A percentile compares a stretch with the other conserved stretches of the same genome.
Conservation (phyloP, 257 asterid genomes). For the Striga asiatica region DNA sequence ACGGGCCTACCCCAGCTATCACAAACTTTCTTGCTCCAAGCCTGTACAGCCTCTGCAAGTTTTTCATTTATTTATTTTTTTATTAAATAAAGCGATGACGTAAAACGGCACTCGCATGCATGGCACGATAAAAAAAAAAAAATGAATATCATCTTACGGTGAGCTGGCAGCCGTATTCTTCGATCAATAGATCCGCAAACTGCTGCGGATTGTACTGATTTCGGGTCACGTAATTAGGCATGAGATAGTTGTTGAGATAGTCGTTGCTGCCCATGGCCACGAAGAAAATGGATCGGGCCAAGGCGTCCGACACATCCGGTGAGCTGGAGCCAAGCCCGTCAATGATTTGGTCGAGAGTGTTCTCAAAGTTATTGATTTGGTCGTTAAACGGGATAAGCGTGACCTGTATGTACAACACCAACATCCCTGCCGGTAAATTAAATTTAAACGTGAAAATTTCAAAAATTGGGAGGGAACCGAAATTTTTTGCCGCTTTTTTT, state of each 20-base stretch:
- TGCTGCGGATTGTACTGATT: slow-evolving; percentile 58
- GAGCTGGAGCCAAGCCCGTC: slow-evolving; percentile 39
- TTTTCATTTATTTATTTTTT: no score
- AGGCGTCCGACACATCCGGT: slow-evolving; percentile 36
- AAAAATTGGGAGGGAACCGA: no score
- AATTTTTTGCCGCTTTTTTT: no score
- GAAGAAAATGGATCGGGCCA: slow-evolving; percentile 53
- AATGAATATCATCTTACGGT: slow-evolving; percentile 53
- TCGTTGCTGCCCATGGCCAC: slow-evolving; percentile 97
- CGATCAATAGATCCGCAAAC: slow-evolving; percentile 52
- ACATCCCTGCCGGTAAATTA: no score
- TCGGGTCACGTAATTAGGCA: slow-evolving; percentile 65
- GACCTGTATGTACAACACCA: slow-evolving; percentile 49
- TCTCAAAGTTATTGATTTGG: slow-evolving; percentile 76
- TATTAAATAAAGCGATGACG: neutral
- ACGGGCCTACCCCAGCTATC: slow-evolving; percentile 65
- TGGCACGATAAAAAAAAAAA: no score
- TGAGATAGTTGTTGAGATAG: slow-evolving; percentile 79
- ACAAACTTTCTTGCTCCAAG: slow-evolving; percentile 85
- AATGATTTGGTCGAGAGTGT: slow-evolving; percentile 48
- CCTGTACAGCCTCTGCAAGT: slow-evolving; percentile 63
- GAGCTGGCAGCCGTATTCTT: slow-evolving; percentile 58
- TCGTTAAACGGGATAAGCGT: slow-evolving; percentile 73
- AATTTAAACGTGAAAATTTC: no score
- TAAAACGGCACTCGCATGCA: no score